Evolutionary conservation across 2,329 filamentous ascomycete species (phyloP), one percentile per base, ranked within the genome.

Genomic region (Monosporascus ibericus): DNA sequence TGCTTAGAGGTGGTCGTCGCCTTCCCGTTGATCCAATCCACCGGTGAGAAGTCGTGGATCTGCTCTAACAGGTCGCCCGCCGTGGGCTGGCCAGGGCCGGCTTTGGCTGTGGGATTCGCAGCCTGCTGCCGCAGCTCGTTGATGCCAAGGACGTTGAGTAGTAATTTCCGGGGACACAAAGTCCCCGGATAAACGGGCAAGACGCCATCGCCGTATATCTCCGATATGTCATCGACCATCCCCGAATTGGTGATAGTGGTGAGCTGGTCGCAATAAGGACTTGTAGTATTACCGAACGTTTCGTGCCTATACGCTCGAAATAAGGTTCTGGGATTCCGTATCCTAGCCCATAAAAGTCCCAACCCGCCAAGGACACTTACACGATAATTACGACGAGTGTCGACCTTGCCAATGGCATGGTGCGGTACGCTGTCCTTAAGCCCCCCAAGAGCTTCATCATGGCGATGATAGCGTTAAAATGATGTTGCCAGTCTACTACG

Each of bases 271-370:
- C 63, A 53, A 40, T 63, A 61, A 6, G 68, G 68, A 5, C 63
- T 66, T 8, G 67, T 65, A 2, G 68, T 66, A 53, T 70, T 66
- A 2, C 58, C 65, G 8, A 69, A 60, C 9, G 66, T 61, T 18
- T 64, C 61, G 27, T 62, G 48, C 40, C 66, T 69, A 38, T 49
- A 38, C 4, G 2, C 34, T 17, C 9, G 15, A 17, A 15, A 17
- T 25, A 11, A 46, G 25, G 5, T 7, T 6, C 11, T 48, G 46
- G 36, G 9, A 11, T 5, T 20, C 44, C 25, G 2, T 24, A 7
- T 15, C n/a, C 44, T 22, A 25, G 9, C 24, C 25, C 3, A 20
- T 18, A 11, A 6, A n/a, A 22, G 14, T 7, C 18, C 15, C 30
- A 48, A 18, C 36, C 3, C 18, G 17, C 6, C 24, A 34, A 17